These are phyloP conservation scores for Cordyceps fumosorosea DNA, from an alignment of 2,329 filamentous ascomycete genomes.

Conservation along the genomic window DNA sequence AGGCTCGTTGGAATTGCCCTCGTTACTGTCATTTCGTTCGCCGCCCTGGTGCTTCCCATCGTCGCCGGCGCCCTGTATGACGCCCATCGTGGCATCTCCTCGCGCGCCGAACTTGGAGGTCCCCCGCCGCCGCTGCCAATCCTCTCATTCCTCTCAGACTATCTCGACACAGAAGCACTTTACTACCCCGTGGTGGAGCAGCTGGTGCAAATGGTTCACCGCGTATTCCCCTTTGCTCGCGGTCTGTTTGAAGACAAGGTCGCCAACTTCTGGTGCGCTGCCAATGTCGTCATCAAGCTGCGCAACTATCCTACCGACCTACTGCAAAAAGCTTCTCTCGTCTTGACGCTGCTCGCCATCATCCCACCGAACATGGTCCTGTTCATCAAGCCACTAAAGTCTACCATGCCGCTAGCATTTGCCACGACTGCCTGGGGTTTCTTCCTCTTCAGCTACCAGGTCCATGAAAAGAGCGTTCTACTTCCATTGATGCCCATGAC, in stretches of 20 bases:
- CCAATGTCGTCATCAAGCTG: constrained; percentile 86
- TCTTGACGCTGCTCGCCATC: constrained; percentile 69
- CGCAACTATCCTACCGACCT: constrained; percentile 62
- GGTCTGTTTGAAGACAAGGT: constrained; percentile 98
- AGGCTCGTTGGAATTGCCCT: constrained; percentile 70
- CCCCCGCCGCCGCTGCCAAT: constrained; percentile 56
- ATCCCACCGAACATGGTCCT: constrained; percentile 72
- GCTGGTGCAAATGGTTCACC: constrained; percentile 74
- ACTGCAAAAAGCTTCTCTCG: constrained; percentile 70
- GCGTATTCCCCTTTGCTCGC: constrained; percentile 94
- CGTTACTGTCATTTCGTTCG: constrained; percentile 67
- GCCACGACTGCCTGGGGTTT: constrained; percentile 90
- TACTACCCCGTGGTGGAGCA: constrained; percentile 75
- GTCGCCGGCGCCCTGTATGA: constrained; percentile 66
- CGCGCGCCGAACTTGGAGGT: constrained; percentile 49
- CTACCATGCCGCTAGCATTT: constrained; percentile 71
- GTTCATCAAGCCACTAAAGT: constrained; percentile 69
- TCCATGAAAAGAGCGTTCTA: constrained; percentile 95
- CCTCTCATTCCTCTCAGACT: constrained; percentile 50
- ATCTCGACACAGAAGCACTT: constrained; percentile 56
- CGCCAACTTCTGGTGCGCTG: constrained; percentile 93
- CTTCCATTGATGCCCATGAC: constrained; percentile 93
- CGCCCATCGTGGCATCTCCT: constrained; percentile 54
- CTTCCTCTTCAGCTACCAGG: constrained; percentile 95
- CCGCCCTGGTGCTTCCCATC: constrained; percentile 67